Base-by-base conservation (phyloP, 306 rosid species). In the Acacia melanoxylon region DNA sequence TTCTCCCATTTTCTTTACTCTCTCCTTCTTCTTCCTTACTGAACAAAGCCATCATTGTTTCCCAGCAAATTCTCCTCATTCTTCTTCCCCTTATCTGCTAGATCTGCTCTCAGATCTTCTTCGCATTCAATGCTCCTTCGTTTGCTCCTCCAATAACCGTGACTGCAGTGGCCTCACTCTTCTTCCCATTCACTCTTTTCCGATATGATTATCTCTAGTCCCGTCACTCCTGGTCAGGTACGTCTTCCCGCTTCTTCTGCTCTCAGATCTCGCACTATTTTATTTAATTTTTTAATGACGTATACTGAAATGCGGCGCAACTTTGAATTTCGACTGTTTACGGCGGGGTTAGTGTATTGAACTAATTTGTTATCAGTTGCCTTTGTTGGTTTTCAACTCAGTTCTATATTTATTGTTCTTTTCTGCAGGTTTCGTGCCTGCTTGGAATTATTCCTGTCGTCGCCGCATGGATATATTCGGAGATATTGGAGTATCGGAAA, bases 171-270 rank as follows among this genome's bases (percentile, higher is more conserved):
- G 19, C 17, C 22, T 37, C 48, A 75, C 25, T 35, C 78, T 54
- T 63, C 52, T 22, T 44, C 83, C 46, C 37, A 58, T 49, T 79
- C 74, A 45, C 76, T 65, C 74, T 56, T 66, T 22, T 6, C 7
- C 76, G 8, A 83, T 78, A 95, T 95, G 97, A 78, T 78, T 73
- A 84, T 90, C 81, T 74, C 81, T 33, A 78, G 91, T 80, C 93
- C 94, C 19, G 80, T 95, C 12, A 90, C 98, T 83, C 93, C 91
- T 81, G 97, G 92, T 49, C 98, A 95, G 98, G 98, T 93, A 77
- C 83, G 78, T 85, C 10, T 37, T 75, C 77, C 42, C 71, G 62
- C 72, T 70, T 37, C 68, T 51, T 20, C 56, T 27, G 42, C 52
- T 76, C 65, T 48, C 75, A 79, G 93, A 89, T 91, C 89, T 77